Evolutionary conservation across 164 flowering plant genomes (phyloP).

Genomic region (Pachysandra terminalis): DNA sequence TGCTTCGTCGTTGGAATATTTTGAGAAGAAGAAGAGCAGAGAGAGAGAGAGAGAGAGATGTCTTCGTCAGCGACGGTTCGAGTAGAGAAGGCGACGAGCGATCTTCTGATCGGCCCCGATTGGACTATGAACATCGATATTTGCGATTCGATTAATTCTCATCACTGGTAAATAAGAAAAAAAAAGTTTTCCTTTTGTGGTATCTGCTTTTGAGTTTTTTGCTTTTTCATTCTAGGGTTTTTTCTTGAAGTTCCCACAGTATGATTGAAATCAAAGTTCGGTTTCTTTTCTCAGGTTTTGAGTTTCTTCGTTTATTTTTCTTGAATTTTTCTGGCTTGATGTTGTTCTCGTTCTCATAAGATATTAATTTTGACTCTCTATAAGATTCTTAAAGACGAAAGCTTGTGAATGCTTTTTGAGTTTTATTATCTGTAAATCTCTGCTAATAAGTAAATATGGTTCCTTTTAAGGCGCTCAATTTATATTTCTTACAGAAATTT

Average conservation of each 20-base stretch:
- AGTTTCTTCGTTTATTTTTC: background rate
- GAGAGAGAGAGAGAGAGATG: constrained; percentile 24
- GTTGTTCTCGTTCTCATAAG: background rate
- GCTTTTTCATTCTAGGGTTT: constrained; percentile 3
- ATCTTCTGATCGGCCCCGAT: constrained; percentile 86
- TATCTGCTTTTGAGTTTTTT: background rate
- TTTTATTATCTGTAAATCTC: too few relatives aligned
- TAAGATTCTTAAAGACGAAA: too few relatives aligned
- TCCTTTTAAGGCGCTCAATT: too few relatives aligned
- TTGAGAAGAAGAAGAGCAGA: background rate
- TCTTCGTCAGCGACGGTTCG: constrained; percentile 64
- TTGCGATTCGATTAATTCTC: constrained; percentile 78
- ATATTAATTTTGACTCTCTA: too few relatives aligned
- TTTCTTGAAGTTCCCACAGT: background rate
- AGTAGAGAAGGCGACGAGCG: constrained; percentile 97
- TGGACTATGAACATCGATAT: constrained; percentile 96
- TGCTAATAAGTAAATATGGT: too few relatives aligned
- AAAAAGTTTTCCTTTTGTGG: background rate
- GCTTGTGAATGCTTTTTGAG: too few relatives aligned
- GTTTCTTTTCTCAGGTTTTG: background rate
- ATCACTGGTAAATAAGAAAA: constrained; percentile 49
- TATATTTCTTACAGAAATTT: too few relatives aligned
- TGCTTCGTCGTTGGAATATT: background rate
- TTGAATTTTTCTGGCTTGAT: background rate
- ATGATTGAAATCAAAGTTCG: background rate